Conservation (phyloP, 2,329 filamentous ascomycete genomes). For the Cladosporium oxysporum region DNA sequence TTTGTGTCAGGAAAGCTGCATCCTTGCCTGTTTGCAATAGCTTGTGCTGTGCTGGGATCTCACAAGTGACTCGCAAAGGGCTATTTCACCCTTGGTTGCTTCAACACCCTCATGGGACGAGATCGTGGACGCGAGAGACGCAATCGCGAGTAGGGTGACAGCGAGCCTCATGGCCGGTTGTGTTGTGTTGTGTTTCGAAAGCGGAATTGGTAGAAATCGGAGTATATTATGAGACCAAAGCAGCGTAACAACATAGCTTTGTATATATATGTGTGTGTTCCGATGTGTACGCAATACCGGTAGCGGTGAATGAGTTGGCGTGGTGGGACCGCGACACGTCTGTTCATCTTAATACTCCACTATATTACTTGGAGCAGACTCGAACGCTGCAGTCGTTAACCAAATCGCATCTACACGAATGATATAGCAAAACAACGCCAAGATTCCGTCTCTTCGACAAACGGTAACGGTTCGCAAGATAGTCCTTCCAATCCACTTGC, state of each 20-base stretch:
- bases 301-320: not conserved
- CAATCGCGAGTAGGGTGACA: not conserved
- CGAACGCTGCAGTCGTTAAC: not conserved
- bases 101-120: too few relatives aligned
- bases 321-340: not conserved
- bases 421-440: not conserved
- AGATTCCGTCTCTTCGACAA: not conserved
- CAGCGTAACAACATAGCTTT: not conserved
- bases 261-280: not conserved
- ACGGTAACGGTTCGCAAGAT: not conserved
- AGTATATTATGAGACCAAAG: not conserved
- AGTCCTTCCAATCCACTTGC: not conserved
- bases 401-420: not conserved
- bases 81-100: too few relatives aligned
- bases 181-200: not conserved
- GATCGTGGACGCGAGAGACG: not conserved
- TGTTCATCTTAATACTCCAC: not conserved
- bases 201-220: accelerated
- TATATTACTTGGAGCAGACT: not conserved
- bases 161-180: not conserved
- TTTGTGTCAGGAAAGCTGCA: too few relatives aligned
- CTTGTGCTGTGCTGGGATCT: too few relatives aligned
- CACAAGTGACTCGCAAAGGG: too few relatives aligned
- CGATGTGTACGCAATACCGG: not conserved
- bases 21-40: too few relatives aligned